Percentiles rank a stretch among this genome's conserved stretches.
These are phyloP conservation scores for Camellia lanceoleosa DNA, from an alignment of 148 eudicot genomes.

Conservation along the genomic window DNA sequence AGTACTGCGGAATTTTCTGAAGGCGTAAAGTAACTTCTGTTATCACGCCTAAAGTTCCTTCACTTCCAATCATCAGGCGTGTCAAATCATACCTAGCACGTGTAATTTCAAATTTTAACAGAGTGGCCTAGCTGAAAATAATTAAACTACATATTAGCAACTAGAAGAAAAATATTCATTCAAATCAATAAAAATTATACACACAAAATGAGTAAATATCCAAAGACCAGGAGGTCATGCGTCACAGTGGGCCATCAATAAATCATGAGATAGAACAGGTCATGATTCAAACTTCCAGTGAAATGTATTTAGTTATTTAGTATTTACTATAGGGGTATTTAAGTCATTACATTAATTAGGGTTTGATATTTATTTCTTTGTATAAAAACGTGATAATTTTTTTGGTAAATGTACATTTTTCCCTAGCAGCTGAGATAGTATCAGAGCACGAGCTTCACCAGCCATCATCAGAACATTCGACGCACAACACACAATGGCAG, in stretches of 20 bases:
- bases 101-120: constrained; percentile 9
- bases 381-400: no score
- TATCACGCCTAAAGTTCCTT: constrained; percentile 96
- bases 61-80: constrained; percentile 93
- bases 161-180: not conserved
- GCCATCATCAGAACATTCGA: no score
- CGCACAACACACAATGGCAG: no score
- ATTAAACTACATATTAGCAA: not conserved
- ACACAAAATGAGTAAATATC: not conserved
- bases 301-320: no score
- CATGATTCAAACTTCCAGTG: no score
- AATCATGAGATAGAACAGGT: not conserved
- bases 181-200: not conserved
- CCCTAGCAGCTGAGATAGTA: no score
- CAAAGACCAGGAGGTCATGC: not conserved
- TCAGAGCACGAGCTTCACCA: no score
- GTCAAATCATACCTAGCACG: constrained; percentile 80
- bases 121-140: not conserved
- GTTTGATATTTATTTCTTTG: no score
- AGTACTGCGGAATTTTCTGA: constrained; percentile 80
- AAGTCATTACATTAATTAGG: no score
- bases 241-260: not conserved
- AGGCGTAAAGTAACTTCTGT: constrained; percentile 95
- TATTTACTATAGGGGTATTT: no score
- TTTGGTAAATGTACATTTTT: no score